phyloP scores from a whole-genome alignment of 495 filamentous ascomycete genomes.

The Aspergillus cristatus region DNA sequence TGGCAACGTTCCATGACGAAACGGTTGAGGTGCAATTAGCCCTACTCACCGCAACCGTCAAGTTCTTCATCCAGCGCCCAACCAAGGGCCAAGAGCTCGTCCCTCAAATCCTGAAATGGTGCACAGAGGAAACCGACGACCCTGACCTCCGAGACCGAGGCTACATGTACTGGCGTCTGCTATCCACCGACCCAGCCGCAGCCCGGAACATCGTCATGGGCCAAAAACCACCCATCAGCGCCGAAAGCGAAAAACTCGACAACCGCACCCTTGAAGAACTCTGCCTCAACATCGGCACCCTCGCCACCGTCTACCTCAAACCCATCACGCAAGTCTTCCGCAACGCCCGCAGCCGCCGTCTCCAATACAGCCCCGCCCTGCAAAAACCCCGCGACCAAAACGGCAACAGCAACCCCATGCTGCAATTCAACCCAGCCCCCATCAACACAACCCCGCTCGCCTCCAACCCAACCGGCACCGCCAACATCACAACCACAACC shows the following conservation, averaged over 20 bases:
- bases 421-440: conserved; percentile 2
- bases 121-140: conserved; percentile 97
- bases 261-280: conserved; percentile 90
- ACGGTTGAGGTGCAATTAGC: conserved; percentile 91
- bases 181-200: conserved; percentile 84
- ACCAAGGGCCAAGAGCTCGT: conserved; percentile 92
- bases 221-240: conserved; percentile 92
- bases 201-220: conserved; percentile 92
- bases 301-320: conserved; percentile 95
- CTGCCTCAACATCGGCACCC: conserved; percentile 90
- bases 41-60: conserved; percentile 91
- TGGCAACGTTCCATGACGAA: conserved; percentile 89
- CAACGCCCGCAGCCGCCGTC: conserved; percentile 66
- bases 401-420: conserved; percentile 26
- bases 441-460: no score
- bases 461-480: conserved; percentile 11
- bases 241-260: conserved; percentile 91
- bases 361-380: conserved; percentile 74
- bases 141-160: conserved; percentile 91
- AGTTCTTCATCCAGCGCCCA: conserved; percentile 94
- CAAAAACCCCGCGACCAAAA: conserved; percentile 55
- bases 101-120: conserved; percentile 95
- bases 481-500: conserved; percentile 16
- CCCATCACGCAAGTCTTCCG: conserved; percentile 98
- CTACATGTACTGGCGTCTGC: conserved; percentile 98